Base-by-base conservation (phyloP, 2,329 filamentous ascomycete genomes). In the Xylaria sp. region DNA sequence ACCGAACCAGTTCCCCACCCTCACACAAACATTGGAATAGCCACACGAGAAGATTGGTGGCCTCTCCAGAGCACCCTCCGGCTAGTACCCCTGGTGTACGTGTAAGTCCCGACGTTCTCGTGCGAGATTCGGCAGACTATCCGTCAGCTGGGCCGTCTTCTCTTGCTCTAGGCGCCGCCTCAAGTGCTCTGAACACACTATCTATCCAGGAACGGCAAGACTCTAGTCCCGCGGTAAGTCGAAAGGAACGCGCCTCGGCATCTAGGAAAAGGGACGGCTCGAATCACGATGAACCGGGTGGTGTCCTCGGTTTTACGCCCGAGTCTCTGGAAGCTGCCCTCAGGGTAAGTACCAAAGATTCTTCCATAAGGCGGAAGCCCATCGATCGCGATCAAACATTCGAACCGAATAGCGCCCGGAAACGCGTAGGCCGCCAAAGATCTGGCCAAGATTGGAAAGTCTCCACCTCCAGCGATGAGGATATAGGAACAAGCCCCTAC, bases 161-260 rank as follows among this genome's bases (percentile, higher is more conserved):
- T 1, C 70, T 84, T 2, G 83, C 82, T 6, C 66, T 84, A 11
- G 82, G 78, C 46, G 82, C 82, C 39, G 82, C 82, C 16, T 82
- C 81, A 5, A 84, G 79, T 61, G 82, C 82, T 6, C 60, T 84
- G 4, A 78, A 70, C 39, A 70, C 74, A 8, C 56, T 69, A 60
- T 49, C 67, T 63, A 54, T 59, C 58, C 52, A 69, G 66, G 66
- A 70, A 21, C 63, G 61, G 39, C 45, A 56, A 39, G 65, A 63
- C n/a, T 50, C 52, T 9, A 64, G 57, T 16, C 54, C 62, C 11
- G 39, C 48, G 19, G 42, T 39, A 48, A 50, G 39, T 38, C 57
- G 56, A 21, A 39, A 43, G 40, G 59, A 64, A 24, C 61, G 59
- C 17, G 56, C 45, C 7, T 38, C 54, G 11, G 50, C 58, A 37